A percentile compares a stretch with the other conserved stretches of the same genome.
Evolutionary conservation across 805 yeast species (phyloP).

Genomic region (Kodamaea restingae): DNA sequence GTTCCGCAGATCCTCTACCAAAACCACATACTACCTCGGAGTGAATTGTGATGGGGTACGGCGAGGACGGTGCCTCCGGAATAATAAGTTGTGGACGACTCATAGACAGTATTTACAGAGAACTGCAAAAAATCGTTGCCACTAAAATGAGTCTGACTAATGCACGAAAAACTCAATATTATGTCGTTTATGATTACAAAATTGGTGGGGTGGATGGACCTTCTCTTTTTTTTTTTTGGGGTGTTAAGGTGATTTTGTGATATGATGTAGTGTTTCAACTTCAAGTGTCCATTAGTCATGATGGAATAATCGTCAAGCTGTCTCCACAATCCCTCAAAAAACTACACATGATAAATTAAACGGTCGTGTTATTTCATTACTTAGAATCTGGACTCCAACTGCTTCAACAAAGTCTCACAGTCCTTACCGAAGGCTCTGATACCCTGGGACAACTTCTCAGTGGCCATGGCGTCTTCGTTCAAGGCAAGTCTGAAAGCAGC

Average conservation of each 20-base stretch:
- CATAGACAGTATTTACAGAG: no score
- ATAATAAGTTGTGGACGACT: conserved; percentile 43
- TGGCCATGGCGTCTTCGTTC: conserved; percentile 97
- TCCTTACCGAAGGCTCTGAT: conserved; percentile 96
- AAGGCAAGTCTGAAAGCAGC: conserved; percentile 82
- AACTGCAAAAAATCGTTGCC: not conserved
- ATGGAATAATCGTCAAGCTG: no score
- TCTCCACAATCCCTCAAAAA: no score
- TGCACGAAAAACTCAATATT: no score
- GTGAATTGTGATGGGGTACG: conserved; percentile 43
- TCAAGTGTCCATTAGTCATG: no score
- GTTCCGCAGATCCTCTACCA: conserved; percentile 91
- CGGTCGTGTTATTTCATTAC: conserved; percentile 10
- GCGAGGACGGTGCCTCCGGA: conserved; percentile 43
- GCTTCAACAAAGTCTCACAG: conserved; percentile 69
- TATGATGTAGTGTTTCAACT: no score
- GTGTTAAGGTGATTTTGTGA: no score
- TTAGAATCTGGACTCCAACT: conserved; percentile 57
- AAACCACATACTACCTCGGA: conserved; percentile 71
- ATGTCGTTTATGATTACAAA: no score
- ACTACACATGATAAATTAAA: not conserved
- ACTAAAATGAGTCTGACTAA: not conserved
- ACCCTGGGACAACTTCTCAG: conserved; percentile 96
- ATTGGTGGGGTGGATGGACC: no score
- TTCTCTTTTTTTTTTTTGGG: no score